These are phyloP conservation scores for Globisporangium uncinulatum DNA, from an alignment of 352 stramenopile genomes.

Conservation along the genomic window DNA sequence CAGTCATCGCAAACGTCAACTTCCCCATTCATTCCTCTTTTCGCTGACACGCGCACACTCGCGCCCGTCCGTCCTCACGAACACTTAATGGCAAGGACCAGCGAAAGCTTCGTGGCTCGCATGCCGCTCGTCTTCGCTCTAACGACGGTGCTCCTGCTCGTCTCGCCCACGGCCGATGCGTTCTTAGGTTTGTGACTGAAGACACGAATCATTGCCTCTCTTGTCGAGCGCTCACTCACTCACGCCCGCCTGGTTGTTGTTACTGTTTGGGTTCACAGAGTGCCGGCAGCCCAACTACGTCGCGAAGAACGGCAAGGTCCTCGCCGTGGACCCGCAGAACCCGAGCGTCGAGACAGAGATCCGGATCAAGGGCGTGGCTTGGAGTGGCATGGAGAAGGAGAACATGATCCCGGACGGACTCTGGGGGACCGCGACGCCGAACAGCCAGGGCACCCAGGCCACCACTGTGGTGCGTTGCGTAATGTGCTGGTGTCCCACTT, in stretches of 20 bases:
- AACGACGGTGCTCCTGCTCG: background rate
- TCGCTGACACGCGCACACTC: background rate
- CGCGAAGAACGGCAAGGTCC: slow-evolving; percentile 45
- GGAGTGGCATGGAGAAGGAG: slow-evolving; percentile 65
- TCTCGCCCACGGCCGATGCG: background rate
- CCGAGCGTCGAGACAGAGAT: slow-evolving; percentile 36
- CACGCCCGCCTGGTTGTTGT: background rate
- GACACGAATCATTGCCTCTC: background rate
- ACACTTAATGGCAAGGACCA: too few species aligned
- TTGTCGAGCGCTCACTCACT: too few species aligned
- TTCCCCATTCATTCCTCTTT: background rate
- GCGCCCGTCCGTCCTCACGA: too few species aligned
- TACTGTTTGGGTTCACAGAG: slow-evolving; percentile 18
- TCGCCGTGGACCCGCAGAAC: slow-evolving; percentile 37
- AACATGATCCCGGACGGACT: slow-evolving; percentile 63
- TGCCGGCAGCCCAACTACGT: slow-evolving; percentile 66
- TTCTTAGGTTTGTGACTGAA: background rate
- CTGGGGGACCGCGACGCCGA: slow-evolving; percentile 28
- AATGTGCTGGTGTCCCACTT: background rate
- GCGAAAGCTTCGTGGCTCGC: too few species aligned
- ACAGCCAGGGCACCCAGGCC: slow-evolving; percentile 28
- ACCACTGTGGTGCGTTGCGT: slow-evolving; percentile 39
- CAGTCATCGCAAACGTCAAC: too few species aligned
- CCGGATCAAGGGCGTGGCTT: slow-evolving; percentile 57
- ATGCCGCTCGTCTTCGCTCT: background rate